Percentiles rank a stretch among this genome's conserved stretches.
These are phyloP conservation scores for Carex parvula DNA, from an alignment of 176 grass and related monocot genomes.

Conservation along the genomic window DNA sequence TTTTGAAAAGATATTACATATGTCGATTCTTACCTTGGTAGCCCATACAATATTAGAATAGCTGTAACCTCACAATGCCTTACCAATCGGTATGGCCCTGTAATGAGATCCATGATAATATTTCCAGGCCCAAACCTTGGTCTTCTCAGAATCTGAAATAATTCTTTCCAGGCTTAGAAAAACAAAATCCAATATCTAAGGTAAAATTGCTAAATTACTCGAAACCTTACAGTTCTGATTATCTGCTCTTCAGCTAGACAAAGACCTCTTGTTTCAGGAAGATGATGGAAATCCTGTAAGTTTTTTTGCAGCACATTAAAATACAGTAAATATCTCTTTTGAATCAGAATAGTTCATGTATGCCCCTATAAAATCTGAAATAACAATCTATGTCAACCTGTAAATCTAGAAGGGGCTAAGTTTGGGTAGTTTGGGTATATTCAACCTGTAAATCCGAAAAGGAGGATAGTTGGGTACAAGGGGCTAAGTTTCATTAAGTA, in stretches of 20 bases:
- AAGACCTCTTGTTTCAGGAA: conserved; percentile 79
- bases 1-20: neutral
- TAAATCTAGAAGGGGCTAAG: neutral
- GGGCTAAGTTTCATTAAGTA: neutral
- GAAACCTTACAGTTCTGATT: conserved; percentile 58
- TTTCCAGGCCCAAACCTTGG: conserved; percentile 74
- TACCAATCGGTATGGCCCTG: conserved; percentile 41
- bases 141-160: conserved; percentile 57
- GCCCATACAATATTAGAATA: conserved; percentile 76
- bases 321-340: neutral
- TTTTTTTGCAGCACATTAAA: conserved; percentile 15
- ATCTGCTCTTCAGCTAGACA: conserved; percentile 83
- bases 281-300: conserved; percentile 44
- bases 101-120: conserved; percentile 65
- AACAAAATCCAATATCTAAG: neutral
- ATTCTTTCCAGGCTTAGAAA: conserved; percentile 20
- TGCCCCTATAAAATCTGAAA: neutral
- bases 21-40: conserved; percentile 56
- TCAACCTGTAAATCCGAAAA: neutral
- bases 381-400: no score
- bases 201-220: conserved; percentile 11
- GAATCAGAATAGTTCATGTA: neutral
- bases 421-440: neutral
- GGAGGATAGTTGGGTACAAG: neutral
- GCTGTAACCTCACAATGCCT: conserved; percentile 84